Evolutionary conservation across 192 early-diverging fungal species (phyloP).

Genomic region (Coemansia sp.): DNA sequence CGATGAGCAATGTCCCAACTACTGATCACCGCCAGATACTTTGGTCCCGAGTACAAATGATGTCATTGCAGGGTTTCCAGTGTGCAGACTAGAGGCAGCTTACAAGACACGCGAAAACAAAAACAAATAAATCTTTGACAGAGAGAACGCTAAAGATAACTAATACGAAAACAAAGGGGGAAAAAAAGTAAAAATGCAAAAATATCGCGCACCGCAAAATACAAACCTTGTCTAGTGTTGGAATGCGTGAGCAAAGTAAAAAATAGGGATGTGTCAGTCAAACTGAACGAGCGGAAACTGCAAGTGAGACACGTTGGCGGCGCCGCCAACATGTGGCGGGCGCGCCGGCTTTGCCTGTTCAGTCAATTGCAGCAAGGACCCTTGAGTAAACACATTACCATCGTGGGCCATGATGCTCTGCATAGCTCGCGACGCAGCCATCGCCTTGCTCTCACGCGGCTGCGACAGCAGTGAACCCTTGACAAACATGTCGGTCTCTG

Average conservation of each 20-base stretch:
- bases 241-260: neutral
- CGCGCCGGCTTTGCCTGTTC: conserved; percentile 30
- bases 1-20: neutral
- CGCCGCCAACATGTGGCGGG: conserved; percentile 36
- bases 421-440: conserved; percentile 48
- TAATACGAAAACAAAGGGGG: neutral
- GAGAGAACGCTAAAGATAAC: no score
- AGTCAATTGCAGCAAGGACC: conserved; percentile 35
- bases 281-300: conserved; percentile 38
- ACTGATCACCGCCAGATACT: no score
- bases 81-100: no score
- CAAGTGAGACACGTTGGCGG: conserved; percentile 4
- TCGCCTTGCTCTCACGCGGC: conserved; percentile 45
- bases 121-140: no score
- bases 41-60: no score
- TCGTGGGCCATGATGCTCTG: conserved; percentile 40
- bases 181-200: neutral
- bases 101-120: no score
- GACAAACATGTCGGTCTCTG: conserved; percentile 28
- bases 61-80: no score
- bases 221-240: no score
- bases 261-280: neutral
- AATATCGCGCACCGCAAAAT: no score
- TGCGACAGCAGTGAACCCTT: conserved; percentile 47
- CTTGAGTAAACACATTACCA: conserved; percentile 47